Percentiles rank a stretch among this genome's conserved stretches.
These are phyloP conservation scores for Boletus huronensis DNA, from an alignment of 768 basidiomycete genomes.

Conservation along the genomic window DNA sequence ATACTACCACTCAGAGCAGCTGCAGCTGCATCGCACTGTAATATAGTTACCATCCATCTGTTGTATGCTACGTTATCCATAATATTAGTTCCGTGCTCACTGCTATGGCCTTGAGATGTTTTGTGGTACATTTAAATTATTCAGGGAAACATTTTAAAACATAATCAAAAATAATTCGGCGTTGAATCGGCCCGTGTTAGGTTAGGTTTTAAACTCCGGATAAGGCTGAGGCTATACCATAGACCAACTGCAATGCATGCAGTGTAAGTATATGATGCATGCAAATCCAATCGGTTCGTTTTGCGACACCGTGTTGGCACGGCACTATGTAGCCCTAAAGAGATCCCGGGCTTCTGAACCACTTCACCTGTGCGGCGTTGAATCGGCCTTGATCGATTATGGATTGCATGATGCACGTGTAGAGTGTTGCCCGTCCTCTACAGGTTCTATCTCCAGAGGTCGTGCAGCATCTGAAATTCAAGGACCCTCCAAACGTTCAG, in stretches of 20 bases:
- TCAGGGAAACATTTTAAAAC: too few species aligned
- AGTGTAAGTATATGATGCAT: too few species aligned
- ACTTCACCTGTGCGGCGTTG: conserved; percentile 10
- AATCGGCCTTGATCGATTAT: conserved; percentile 17
- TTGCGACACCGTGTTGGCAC: not conserved
- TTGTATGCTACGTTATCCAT: not conserved
- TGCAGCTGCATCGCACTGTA: not conserved
- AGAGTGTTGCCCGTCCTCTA: not conserved
- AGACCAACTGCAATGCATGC: too few species aligned
- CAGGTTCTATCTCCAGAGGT: not conserved
- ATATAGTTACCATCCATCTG: not conserved
- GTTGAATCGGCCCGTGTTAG: too few species aligned
- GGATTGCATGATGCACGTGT: conserved; percentile 4
- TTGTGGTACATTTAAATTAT: too few species aligned
- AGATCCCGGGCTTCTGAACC: not conserved
- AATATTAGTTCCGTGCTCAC: too few species aligned
- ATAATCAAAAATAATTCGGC: too few species aligned
- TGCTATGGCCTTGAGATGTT: too few species aligned
- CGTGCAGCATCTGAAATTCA: not conserved
- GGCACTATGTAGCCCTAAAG: not conserved
- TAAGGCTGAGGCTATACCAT: too few species aligned
- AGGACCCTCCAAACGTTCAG: conserved; percentile 7
- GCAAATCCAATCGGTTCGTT: not conserved
- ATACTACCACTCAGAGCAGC: not conserved
- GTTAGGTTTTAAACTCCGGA: too few species aligned